These are phyloP conservation scores for Saccharomycopsis fermentans DNA, from an alignment of 805 yeast species.

Conservation along the genomic window DNA sequence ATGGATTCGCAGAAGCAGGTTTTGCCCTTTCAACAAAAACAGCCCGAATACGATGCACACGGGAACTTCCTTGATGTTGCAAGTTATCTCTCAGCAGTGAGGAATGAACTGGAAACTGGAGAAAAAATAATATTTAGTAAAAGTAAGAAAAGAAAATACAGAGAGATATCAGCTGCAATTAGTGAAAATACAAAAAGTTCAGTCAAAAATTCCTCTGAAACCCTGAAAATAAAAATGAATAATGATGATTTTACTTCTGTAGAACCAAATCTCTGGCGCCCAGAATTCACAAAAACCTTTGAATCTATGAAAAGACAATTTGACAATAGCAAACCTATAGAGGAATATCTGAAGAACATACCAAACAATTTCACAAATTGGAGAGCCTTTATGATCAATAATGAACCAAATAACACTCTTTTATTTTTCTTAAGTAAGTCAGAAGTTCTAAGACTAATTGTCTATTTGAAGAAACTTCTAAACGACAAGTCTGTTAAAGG, in stretches of 20 bases:
- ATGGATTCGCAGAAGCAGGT: slow-evolving; percentile 14
- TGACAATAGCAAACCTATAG: not conserved
- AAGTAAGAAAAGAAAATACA: slow-evolving; percentile 23
- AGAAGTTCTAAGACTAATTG: slow-evolving; percentile 8
- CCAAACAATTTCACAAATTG: slow-evolving; percentile 17
- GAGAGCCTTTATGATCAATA: slow-evolving; percentile 16
- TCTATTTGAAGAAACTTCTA: slow-evolving; percentile 16
- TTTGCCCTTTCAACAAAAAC: slow-evolving; percentile 11
- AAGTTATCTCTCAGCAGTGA: slow-evolving; percentile 16
- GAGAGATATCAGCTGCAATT: slow-evolving; percentile 16
- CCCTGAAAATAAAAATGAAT: not conserved
- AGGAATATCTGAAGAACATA: not conserved
- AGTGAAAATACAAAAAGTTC: not conserved
- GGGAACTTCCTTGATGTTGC: slow-evolving; percentile 11
- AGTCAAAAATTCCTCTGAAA: not conserved
- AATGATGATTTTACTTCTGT: not conserved
- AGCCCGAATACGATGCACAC: not conserved
- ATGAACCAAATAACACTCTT: slow-evolving; percentile 3
- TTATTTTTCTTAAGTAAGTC: slow-evolving; percentile 5
- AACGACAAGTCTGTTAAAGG: slow-evolving; percentile 10
- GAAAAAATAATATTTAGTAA: not conserved
- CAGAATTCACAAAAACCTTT: not conserved
- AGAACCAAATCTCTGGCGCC: not conserved
- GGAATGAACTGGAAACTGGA: slow-evolving; percentile 8
- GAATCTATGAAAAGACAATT: not conserved